phyloP scores from a whole-genome alignment of 495 filamentous ascomycete genomes.

The Penicillium flavigenum region DNA sequence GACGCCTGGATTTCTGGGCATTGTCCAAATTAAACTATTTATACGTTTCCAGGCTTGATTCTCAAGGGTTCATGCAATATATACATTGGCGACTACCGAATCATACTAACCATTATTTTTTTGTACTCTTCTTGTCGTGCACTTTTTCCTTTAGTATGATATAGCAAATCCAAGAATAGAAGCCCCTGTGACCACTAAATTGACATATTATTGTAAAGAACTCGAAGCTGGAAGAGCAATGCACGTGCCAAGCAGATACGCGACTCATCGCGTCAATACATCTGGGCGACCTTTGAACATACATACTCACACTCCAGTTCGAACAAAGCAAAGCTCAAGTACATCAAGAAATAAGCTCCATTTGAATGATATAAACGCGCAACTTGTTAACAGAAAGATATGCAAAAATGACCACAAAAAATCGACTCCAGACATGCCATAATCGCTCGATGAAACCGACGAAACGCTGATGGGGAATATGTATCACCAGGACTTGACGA shows the following conservation, averaged over 20 bases:
- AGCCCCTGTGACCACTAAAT: background rate
- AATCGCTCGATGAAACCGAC: conserved; percentile 21
- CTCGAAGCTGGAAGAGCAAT: background rate
- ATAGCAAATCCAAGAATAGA: background rate
- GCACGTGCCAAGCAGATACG: background rate
- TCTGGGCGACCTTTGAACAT: background rate
- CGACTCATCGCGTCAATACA: conserved; percentile 6
- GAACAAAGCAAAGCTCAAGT: background rate
- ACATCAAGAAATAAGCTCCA: conserved; percentile 1
- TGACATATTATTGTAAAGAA: background rate
- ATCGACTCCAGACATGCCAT: conserved; percentile 26
- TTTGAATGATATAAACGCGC: background rate
- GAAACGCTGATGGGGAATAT: conserved; percentile 26
- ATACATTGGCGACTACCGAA: background rate
- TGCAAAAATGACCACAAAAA: background rate
- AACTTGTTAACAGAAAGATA: background rate
- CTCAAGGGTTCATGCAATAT: background rate
- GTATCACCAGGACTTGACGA: conserved; percentile 21
- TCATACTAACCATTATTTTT: background rate
- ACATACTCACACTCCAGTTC: background rate
- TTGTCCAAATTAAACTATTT: background rate
- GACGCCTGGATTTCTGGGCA: background rate
- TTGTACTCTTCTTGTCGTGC: background rate
- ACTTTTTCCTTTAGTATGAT: background rate
- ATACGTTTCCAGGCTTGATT: background rate